Conservation (phyloP, 768 basidiomycete genomes). For the Lyophyllum decastes region DNA sequence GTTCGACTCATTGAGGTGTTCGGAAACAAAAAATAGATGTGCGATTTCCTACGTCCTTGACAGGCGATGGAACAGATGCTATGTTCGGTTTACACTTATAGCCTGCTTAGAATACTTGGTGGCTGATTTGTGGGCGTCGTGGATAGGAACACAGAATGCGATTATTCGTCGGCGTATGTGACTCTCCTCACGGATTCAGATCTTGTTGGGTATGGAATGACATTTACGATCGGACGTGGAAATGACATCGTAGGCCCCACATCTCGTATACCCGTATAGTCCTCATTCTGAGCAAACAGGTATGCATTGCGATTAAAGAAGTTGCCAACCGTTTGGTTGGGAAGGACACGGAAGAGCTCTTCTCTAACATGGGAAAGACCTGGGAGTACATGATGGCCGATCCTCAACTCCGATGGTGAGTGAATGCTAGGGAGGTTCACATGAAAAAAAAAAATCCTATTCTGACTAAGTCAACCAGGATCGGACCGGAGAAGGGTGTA, state of each 20-base stretch:
- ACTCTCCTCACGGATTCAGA: conserved; percentile 73
- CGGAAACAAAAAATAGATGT: conserved; percentile 54
- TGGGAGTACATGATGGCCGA: conserved; percentile 89
- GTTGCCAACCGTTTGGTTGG: conserved; percentile 84
- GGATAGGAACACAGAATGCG: conserved; percentile 90
- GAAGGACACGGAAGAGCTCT: conserved; percentile 78
- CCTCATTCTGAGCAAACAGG: conserved; percentile 38
- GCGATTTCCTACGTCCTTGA: conserved; percentile 88
- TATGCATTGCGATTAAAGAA: conserved; percentile 78
- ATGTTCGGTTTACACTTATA: conserved; percentile 53
- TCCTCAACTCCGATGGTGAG: conserved; percentile 88
- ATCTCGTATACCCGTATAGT: neutral
- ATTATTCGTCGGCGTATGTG: conserved; percentile 94
- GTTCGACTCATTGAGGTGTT: neutral
- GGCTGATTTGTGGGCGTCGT: neutral
- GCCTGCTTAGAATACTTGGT: neutral
- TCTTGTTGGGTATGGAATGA: conserved; percentile 90
- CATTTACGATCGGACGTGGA: conserved; percentile 92
- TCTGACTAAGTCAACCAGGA: conserved; percentile 43
- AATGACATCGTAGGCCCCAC: conserved; percentile 81
- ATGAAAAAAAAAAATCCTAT: neutral
- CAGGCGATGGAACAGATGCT: conserved; percentile 92
- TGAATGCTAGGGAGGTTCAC: too few species aligned
- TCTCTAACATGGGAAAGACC: conserved; percentile 87
- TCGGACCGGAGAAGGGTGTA: conserved; percentile 94